Percentiles rank a stretch among this genome's conserved stretches.
phyloP scores from a whole-genome alignment of 306 rosid species.

The Quillaja saponaria region DNA sequence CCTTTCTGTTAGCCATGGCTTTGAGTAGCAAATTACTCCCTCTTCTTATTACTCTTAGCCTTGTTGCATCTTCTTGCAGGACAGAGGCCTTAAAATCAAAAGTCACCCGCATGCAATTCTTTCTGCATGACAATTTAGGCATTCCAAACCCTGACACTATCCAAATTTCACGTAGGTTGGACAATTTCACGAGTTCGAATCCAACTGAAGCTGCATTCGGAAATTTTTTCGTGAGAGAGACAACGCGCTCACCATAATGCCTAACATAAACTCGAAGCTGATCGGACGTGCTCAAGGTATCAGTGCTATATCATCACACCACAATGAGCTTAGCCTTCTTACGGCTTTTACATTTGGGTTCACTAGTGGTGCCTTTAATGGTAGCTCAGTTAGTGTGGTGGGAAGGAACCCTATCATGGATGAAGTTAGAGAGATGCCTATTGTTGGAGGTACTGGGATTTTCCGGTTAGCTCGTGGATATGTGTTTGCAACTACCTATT shows the following conservation, averaged over 20 bases:
- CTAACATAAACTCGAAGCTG: constrained; percentile 24
- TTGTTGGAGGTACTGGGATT: constrained; percentile 24
- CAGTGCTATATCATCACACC: constrained; percentile 26
- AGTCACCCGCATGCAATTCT: no score
- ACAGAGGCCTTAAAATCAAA: constrained; percentile 23
- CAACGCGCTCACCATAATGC: constrained; percentile 27
- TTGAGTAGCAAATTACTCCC: neutral
- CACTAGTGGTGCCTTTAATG: constrained; percentile 18
- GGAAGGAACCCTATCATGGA: constrained; percentile 26
- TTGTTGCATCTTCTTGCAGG: neutral
- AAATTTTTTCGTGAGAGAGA: constrained; percentile 24
- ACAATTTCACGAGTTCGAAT: constrained; percentile 27
- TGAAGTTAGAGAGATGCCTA: constrained; percentile 28
- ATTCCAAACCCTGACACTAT: constrained; percentile 28
- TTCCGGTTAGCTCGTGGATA: constrained; percentile 24
- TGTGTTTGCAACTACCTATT: no score
- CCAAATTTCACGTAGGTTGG: constrained; percentile 21
- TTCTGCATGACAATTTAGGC: no score
- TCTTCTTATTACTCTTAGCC: neutral
- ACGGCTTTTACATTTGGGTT: constrained; percentile 25
- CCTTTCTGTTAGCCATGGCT: constrained; percentile 4
- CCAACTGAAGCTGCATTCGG: constrained; percentile 30
- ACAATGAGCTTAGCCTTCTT: constrained; percentile 28
- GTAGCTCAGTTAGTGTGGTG: constrained; percentile 26
- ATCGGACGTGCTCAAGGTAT: constrained; percentile 35